phyloP scores from a whole-genome alignment of 495 filamentous ascomycete species.

The Penicillium verhagenii region DNA sequence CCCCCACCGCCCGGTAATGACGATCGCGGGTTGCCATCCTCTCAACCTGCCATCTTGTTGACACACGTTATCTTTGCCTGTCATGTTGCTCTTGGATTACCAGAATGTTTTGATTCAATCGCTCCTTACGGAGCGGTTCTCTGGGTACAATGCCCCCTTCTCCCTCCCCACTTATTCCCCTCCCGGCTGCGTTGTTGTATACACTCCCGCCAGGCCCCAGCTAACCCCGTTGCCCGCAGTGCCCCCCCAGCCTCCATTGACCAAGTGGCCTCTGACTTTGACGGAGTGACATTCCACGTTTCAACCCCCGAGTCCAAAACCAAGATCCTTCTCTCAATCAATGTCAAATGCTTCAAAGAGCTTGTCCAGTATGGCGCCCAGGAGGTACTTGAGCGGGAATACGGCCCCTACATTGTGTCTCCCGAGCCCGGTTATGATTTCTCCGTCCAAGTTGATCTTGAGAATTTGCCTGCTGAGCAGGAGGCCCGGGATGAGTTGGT shows the following conservation, averaged over 20 bases:
- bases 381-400: conserved; percentile 87
- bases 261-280: conserved; percentile 97
- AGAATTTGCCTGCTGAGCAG: conserved; percentile 76
- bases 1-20: conserved; percentile 40
- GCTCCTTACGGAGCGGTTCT: conserved; percentile 91
- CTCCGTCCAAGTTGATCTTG: conserved; percentile 83
- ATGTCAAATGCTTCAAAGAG: conserved; percentile 91
- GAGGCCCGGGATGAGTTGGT: conserved; percentile 82
- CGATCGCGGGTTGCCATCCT: conserved; percentile 24
- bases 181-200: conserved; percentile 22
- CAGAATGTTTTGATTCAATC: conserved; percentile 97
- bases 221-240: conserved; percentile 52
- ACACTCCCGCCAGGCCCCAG: conserved; percentile 24
- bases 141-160: conserved; percentile 58
- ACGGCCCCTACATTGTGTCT: conserved; percentile 82
- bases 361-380: conserved; percentile 90
- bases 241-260: conserved; percentile 83
- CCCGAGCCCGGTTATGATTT: conserved; percentile 94
- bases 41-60: conserved; percentile 19
- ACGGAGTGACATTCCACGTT: conserved; percentile 95
- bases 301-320: conserved; percentile 92
- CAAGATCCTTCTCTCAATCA: conserved; percentile 88
- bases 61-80: conserved; percentile 30
- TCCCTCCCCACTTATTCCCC: conserved; percentile 13
- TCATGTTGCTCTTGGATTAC: conserved; percentile 97